Evolutionary conservation across 805 yeast species (phyloP).

Genomic region (Scheffersomyces amazonensis): DNA sequence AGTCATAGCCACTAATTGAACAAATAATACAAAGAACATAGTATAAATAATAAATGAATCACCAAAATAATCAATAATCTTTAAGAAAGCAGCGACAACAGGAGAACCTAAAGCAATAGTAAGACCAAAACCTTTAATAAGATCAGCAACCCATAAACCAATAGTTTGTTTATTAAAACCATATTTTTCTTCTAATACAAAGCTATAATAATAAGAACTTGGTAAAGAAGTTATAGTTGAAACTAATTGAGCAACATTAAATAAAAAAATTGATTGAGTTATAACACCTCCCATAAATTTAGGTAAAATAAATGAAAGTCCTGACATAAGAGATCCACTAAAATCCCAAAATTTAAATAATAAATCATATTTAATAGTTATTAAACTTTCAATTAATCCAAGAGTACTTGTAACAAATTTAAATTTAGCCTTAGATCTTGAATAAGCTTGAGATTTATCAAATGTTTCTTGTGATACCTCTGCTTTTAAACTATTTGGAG

Average conservation of each 20-base stretch:
- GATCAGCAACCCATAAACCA: conserved; percentile 70
- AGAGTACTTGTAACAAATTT: conserved; percentile 53
- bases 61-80: conserved; percentile 78
- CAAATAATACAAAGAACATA: conserved; percentile 64
- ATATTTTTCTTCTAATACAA: conserved; percentile 85
- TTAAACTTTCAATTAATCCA: conserved; percentile 53
- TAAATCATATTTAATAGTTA: conserved; percentile 56
- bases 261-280: conserved; percentile 65
- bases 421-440: conserved; percentile 74
- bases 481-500: conserved; percentile 68
- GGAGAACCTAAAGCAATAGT: conserved; percentile 66
- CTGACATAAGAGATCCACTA: conserved; percentile 62
- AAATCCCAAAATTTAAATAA: conserved; percentile 36
- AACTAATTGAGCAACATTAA: conserved; percentile 51
- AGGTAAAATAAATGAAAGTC: conserved; percentile 35
- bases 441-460: conserved; percentile 71
- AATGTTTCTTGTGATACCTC: conserved; percentile 74
- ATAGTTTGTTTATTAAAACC: conserved; percentile 90
- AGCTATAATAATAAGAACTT: conserved; percentile 67
- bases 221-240: conserved; percentile 64
- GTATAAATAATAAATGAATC: conserved; percentile 78
- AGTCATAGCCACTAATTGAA: conserved; percentile 73
- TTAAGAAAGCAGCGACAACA: conserved; percentile 68
- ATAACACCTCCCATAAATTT: conserved; percentile 52
- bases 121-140: conserved; percentile 57